Conservation (phyloP, 441 rosid species). For the Omphalea diandra region DNA sequence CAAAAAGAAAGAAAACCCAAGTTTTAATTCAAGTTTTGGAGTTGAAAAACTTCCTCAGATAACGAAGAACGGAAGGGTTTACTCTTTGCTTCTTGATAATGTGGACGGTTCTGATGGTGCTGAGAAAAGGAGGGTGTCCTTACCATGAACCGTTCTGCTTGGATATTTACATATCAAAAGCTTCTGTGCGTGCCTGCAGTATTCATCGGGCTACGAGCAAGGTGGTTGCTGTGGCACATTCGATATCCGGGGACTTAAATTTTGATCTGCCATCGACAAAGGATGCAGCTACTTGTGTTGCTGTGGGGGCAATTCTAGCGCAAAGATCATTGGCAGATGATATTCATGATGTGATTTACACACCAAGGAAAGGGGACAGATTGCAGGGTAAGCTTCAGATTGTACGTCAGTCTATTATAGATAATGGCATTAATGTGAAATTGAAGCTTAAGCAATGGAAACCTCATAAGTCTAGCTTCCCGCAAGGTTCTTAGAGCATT, state of each 20-base stretch:
- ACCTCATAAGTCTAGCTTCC: constrained; percentile 27
- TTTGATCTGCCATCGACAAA: constrained; percentile 71
- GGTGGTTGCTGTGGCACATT: constrained; percentile 86
- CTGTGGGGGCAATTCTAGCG: constrained; percentile 70
- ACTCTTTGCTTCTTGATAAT: constrained; percentile 14
- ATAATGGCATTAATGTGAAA: constrained; percentile 70
- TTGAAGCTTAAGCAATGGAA: constrained; percentile 82
- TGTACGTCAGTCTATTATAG: constrained; percentile 69
- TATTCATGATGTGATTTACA: constrained; percentile 64
- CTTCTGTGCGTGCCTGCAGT: constrained; percentile 82
- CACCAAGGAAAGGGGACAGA: constrained; percentile 79
- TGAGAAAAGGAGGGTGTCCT: constrained; percentile 57
- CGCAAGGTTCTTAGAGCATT: constrained; percentile 7
- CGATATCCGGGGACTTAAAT: constrained; percentile 80
- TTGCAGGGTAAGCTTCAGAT: constrained; percentile 75
- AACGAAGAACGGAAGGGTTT: constrained; percentile 22
- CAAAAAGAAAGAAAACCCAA: constrained; percentile 27
- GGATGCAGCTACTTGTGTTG: constrained; percentile 60
- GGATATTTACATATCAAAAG: constrained; percentile 75
- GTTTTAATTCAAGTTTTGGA: neutral
- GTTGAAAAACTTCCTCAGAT: constrained; percentile 22
- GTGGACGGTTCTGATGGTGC: constrained; percentile 22
- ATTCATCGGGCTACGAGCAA: constrained; percentile 83
- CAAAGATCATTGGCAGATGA: constrained; percentile 79
- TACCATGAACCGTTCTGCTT: constrained; percentile 86